Conservation (phyloP, 495 filamentous ascomycete species). For the Aspergillus asperescens region DNA sequence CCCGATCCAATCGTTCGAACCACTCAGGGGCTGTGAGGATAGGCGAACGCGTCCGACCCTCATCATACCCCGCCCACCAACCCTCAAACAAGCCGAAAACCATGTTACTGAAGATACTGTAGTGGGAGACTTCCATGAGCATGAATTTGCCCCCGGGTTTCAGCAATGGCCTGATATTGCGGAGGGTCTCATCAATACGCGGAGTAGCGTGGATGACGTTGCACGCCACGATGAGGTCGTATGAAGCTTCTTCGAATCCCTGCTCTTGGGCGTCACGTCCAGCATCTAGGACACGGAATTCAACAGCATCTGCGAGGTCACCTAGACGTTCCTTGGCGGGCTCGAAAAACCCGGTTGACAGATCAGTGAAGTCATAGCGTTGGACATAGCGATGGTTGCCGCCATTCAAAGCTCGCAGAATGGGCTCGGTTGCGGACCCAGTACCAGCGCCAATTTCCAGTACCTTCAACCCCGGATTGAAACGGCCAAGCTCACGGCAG, state of each 20-base stretch:
- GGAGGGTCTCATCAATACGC: conserved; percentile 1
- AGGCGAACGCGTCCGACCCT: conserved; percentile 5
- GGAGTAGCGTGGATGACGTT: conserved; percentile 11
- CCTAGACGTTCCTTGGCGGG: conserved; percentile 8
- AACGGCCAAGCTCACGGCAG: conserved; percentile 1
- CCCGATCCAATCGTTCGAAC: not conserved
- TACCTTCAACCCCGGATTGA: conserved; percentile 5
- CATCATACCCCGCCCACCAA: conserved; percentile 11
- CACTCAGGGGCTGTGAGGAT: conserved; percentile 5
- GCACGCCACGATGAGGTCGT: conserved; percentile 13
- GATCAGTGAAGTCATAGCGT: conserved; percentile 5
- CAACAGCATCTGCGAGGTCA: conserved; percentile 6
- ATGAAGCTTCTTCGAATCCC: conserved; percentile 5
- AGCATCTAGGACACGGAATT: conserved; percentile 11
- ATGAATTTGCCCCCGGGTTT: conserved; percentile 12
- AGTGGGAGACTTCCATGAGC: conserved; percentile 9
- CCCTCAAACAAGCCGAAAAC: conserved; percentile 11
- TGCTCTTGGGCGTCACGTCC: conserved; percentile 2
- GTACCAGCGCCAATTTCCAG: conserved; percentile 11
- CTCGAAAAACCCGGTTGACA: conserved; percentile 12
- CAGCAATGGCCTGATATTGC: conserved; percentile 7
- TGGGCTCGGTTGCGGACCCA: conserved; percentile 1
- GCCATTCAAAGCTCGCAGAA: conserved; percentile 8
- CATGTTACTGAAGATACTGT: not conserved
- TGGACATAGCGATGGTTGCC: not conserved